A percentile compares a stretch with the other conserved stretches of the same genome.
These are phyloP conservation scores for Chamaecyparis obtusa DNA, from an alignment of 75 land plant species.

Conservation along the genomic window DNA sequence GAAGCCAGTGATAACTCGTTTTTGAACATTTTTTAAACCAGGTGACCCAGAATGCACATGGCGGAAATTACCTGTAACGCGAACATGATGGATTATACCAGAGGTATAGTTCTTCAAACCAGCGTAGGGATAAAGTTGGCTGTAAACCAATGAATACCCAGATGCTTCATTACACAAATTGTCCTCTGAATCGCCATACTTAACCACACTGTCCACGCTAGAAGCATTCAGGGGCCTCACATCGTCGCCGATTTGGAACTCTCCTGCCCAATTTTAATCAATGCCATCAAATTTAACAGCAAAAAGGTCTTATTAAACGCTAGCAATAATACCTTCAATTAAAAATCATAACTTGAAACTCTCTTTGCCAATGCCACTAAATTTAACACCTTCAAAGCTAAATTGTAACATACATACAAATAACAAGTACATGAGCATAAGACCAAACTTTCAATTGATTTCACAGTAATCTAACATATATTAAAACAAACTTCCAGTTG, in stretches of 20 bases:
- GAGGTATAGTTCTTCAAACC: slow-evolving; percentile 93
- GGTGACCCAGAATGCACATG: too few species aligned
- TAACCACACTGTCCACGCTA: slow-evolving; percentile 62
- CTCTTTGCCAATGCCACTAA: too few species aligned
- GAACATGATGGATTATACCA: slow-evolving; percentile 94
- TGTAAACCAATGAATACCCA: slow-evolving; percentile 72
- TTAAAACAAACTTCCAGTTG: not conserved
- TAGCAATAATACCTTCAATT: too few species aligned
- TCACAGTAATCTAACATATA: too few species aligned
- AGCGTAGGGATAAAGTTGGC: slow-evolving; percentile 77
- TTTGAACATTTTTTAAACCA: too few species aligned
- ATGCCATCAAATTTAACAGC: not conserved
- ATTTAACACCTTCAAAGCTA: not conserved
- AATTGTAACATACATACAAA: not conserved
- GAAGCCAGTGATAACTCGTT: too few species aligned
- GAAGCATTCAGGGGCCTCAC: slow-evolving; percentile 66
- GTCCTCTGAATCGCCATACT: slow-evolving; percentile 40
- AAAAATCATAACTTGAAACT: too few species aligned
- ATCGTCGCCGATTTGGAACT: slow-evolving; percentile 68
- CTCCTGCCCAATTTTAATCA: slow-evolving; percentile 41
- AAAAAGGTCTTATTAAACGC: too few species aligned
- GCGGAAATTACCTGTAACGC: slow-evolving; percentile 50
- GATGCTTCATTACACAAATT: slow-evolving; percentile 20
- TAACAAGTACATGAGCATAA: not conserved
- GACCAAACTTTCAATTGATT: too few species aligned